These are phyloP conservation scores for Thielaviopsis euricoi DNA, from an alignment of 2,329 filamentous ascomycete genomes.

Conservation along the genomic window DNA sequence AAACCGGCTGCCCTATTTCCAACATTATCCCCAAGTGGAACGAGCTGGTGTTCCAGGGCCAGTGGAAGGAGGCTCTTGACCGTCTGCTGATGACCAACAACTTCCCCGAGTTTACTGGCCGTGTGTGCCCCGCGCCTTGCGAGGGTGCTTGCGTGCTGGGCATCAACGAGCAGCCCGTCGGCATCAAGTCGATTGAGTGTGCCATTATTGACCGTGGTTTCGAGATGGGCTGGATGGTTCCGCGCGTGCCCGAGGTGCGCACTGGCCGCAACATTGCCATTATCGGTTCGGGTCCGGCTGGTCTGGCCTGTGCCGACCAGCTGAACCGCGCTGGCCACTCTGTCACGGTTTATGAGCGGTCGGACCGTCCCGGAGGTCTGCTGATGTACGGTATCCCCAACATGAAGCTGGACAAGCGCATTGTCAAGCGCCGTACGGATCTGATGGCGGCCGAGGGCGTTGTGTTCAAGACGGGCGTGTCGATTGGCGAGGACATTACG, in stretches of 20 bases:
- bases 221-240: slow-evolving; percentile 96
- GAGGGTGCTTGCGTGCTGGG: slow-evolving; percentile 92
- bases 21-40: slow-evolving; percentile 99
- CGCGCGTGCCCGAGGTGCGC: slow-evolving; percentile 57
- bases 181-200: slow-evolving; percentile 96
- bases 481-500: slow-evolving; percentile 52
- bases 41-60: slow-evolving; percentile 56
- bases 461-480: slow-evolving; percentile 60
- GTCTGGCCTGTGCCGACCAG: slow-evolving; percentile 81
- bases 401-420: slow-evolving; percentile 98
- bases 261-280: slow-evolving; percentile 80
- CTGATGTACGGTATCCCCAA: slow-evolving; percentile 98
- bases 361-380: slow-evolving; percentile 77
- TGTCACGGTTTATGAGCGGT: slow-evolving; percentile 84
- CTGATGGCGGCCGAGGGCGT: slow-evolving; percentile 87
- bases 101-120: slow-evolving; percentile 94
- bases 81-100: slow-evolving; percentile 92
- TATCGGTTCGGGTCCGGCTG: slow-evolving; percentile 82
- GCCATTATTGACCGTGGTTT: slow-evolving; percentile 96
- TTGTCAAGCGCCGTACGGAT: slow-evolving; percentile 87
- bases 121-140: slow-evolving; percentile 90
- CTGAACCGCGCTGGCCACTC: slow-evolving; percentile 81
- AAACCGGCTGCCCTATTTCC: slow-evolving; percentile 86
- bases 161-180: slow-evolving; percentile 92
- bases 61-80: slow-evolving; percentile 87